Percentiles rank a stretch among this genome's conserved stretches.
phyloP scores from a whole-genome alignment of 495 filamentous ascomycete species.

The Aspergillus egyptiacus region DNA sequence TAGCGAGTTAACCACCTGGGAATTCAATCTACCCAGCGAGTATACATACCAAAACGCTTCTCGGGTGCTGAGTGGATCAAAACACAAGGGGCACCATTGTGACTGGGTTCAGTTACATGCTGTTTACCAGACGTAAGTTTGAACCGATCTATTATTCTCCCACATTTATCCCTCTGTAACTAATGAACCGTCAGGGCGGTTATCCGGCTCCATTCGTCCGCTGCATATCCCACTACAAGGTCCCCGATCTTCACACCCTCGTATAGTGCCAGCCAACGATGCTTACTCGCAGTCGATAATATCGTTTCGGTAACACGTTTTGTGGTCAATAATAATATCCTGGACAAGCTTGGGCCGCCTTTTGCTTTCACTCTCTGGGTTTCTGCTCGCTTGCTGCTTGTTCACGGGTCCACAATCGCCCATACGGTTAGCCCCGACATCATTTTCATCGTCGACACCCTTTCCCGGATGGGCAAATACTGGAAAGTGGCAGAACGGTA shows the following conservation, averaged over 20 bases:
- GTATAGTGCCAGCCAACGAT: constrained; percentile 73
- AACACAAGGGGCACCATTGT: constrained; percentile 63
- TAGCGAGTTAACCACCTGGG: constrained; percentile 70
- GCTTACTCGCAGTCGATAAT: constrained; percentile 75
- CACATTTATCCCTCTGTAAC: constrained; percentile 1
- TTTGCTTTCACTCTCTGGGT: constrained; percentile 92
- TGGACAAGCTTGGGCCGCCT: constrained; percentile 75
- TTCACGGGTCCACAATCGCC: constrained; percentile 82
- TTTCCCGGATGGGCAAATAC: constrained; percentile 70
- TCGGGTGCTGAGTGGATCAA: constrained; percentile 58
- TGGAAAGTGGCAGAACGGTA: constrained; percentile 84
- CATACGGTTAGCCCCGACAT: constrained; percentile 74
- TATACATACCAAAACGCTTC: constrained; percentile 67
- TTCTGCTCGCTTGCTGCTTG: constrained; percentile 75
- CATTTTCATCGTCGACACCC: constrained; percentile 69
- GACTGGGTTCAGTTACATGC: constrained; percentile 89
- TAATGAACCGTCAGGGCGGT: constrained; percentile 54
- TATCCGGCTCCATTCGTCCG: constrained; percentile 86
- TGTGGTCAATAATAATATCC: constrained; percentile 63
- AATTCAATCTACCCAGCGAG: constrained; percentile 72
- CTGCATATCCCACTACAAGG: constrained; percentile 80
- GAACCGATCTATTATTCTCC: neutral
- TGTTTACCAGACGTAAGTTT: constrained; percentile 60
- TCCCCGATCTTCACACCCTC: constrained; percentile 83
- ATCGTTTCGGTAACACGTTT: constrained; percentile 70